Base-by-base conservation (phyloP, 441 rosid species). In the Populus hybrid region DNA sequence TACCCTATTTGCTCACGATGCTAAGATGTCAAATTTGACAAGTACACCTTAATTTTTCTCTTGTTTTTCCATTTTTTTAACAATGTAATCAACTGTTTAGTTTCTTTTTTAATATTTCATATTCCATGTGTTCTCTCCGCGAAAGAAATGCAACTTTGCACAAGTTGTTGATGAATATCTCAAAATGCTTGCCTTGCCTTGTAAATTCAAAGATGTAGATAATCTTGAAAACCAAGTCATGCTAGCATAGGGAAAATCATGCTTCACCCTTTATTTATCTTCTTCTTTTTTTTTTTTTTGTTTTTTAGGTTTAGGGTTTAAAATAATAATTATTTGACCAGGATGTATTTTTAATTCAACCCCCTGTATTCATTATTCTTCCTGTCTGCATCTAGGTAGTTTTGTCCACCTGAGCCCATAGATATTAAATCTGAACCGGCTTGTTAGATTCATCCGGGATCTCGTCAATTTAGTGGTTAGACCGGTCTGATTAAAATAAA, bases 321-420 rank as follows among this genome's bases (percentile, higher is more conserved):
- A 46, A 46, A 46, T 46, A 46, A 46, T 46, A 14, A 46, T 46
- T 14, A 46, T 46, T 14, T 46, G 57, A 46, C 6, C 20, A 12
- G 57, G 57, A 46, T 46, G 57, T 46, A 42, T 42, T 42, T 42
- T 42, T 10, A 42, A 42, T 42, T 42, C 50, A 42, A 42, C 50
- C 16, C 16, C 16, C 14, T 42, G 50, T 42, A 46, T 46, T 46
- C 57, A 46, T 46, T 46, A 46, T 46, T 46, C 57, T 76, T 75
- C 77, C 83, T 81, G 79, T 82, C 89, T 61, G 36, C 86, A 0
- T 85, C 77, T 65, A 87, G 87, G 73, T 84, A 85, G 67, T 65
- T 83, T 70, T 82, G 67, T 64, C 86, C 88, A 21, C 74, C 67
- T 0, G 87, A 85, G 78, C 87, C 85, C 92, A 82, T 84, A 85